These are phyloP conservation scores for Paracamarosporium sp. DNA, from an alignment of 2,329 filamentous ascomycete species.

Conservation along the genomic window DNA sequence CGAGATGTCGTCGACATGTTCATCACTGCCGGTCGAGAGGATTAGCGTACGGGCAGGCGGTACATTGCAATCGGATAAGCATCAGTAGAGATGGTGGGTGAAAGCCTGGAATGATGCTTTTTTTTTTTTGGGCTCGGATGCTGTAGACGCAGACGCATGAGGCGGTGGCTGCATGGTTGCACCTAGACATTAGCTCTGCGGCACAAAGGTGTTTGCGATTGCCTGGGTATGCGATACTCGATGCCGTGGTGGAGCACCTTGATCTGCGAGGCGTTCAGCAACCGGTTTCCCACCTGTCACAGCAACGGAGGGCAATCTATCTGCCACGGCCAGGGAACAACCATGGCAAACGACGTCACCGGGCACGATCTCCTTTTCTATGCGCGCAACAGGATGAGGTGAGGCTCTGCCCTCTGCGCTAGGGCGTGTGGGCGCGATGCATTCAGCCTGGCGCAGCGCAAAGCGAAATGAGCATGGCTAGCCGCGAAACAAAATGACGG, in stretches of 20 bases:
- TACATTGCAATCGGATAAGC: neutral
- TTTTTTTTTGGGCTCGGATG: neutral
- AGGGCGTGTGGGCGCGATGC: neutral
- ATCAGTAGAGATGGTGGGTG: neutral
- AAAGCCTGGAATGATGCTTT: neutral
- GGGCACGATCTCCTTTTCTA: neutral
- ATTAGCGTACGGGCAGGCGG: neutral
- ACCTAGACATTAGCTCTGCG: neutral
- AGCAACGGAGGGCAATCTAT: neutral
- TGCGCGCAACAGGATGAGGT: too few relatives aligned
- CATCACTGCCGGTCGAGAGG: neutral
- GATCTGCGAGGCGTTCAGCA: too few relatives aligned
- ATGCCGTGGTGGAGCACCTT: too few relatives aligned
- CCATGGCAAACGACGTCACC: conserved; percentile 1
- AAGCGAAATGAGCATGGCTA: conserved; percentile 7
- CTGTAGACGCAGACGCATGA: neutral
- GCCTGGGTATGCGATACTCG: too few relatives aligned
- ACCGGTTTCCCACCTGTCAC: neutral
- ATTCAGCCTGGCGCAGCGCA: neutral
- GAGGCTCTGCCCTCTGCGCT: neutral
- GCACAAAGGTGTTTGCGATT: too few relatives aligned
- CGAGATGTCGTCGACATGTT: neutral
- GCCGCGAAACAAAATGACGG: conserved; percentile 1
- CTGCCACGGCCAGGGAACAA: neutral
- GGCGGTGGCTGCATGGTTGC: neutral